phyloP scores from a whole-genome alignment of 2,329 filamentous ascomycete genomes.

The Fusarium sarcochroum region DNA sequence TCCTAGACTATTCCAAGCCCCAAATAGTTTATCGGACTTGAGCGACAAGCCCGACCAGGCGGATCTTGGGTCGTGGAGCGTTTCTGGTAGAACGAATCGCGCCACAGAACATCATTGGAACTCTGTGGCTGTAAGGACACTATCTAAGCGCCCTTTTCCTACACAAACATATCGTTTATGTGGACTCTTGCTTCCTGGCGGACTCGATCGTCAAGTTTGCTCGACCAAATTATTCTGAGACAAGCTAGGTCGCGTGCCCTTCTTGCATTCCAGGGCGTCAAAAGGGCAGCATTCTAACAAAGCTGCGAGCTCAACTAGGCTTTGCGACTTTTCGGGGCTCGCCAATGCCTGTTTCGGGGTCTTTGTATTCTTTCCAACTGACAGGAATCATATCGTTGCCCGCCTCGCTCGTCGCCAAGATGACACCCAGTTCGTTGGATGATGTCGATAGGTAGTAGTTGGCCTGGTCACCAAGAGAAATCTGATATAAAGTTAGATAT shows the following conservation, averaged over 20 bases:
- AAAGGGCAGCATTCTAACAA: constrained; percentile 20
- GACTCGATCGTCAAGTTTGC: constrained; percentile 1
- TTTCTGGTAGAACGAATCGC: constrained; percentile 17
- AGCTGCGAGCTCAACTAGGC: constrained; percentile 74
- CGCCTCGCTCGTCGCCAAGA: constrained; percentile 90
- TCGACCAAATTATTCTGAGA: constrained; percentile 33
- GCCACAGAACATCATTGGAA: constrained; percentile 21
- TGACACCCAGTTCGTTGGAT: constrained; percentile 90
- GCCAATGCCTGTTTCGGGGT: constrained; percentile 80
- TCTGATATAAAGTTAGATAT: constrained; percentile 60
- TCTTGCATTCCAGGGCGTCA: constrained; percentile 40
- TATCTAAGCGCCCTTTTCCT: constrained; percentile 1
- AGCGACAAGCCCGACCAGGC: constrained; percentile 6
- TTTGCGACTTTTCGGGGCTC: constrained; percentile 95
- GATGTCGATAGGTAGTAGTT: constrained; percentile 97
- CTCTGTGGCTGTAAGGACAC: constrained; percentile 17
- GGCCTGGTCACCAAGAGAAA: constrained; percentile 91
- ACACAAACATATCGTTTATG: constrained; percentile 7
- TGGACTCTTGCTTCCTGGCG: constrained; percentile 3
- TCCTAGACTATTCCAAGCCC: constrained; percentile 14
- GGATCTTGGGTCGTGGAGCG: constrained; percentile 13
- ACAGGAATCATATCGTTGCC: constrained; percentile 94
- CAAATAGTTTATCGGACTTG: constrained; percentile 15
- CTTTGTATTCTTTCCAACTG: constrained; percentile 95
- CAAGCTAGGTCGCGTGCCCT: constrained; percentile 18